phyloP scores from a whole-genome alignment of 225 moss, liverwort and hornwort species.

The Straminergon stramineum region DNA sequence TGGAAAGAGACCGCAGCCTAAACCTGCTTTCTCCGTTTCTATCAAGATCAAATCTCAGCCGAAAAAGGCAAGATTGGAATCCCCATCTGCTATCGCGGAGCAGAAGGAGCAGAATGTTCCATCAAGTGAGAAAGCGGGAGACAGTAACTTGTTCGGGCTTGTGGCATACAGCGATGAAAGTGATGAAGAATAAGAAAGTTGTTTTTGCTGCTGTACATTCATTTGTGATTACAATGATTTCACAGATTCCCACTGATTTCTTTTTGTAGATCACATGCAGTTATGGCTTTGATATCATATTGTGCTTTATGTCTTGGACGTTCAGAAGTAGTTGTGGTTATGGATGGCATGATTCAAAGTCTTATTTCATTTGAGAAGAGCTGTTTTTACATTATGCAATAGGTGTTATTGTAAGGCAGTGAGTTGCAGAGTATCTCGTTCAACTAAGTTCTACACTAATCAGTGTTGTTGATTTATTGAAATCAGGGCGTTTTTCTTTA shows the following conservation, averaged over 20 bases:
- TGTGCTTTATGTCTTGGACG: neutral
- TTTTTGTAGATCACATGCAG: neutral
- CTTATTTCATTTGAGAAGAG: neutral
- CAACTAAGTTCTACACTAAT: neutral
- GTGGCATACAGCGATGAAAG: slow-evolving; percentile 63
- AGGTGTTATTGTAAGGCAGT: neutral
- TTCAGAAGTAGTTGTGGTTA: neutral
- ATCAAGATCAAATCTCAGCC: slow-evolving; percentile 74
- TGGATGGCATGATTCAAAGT: neutral
- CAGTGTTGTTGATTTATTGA: neutral
- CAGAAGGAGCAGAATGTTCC: neutral
- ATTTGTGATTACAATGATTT: neutral
- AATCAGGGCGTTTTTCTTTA: neutral
- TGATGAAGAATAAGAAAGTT: slow-evolving; percentile 24
- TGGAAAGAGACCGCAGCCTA: slow-evolving; percentile 45
- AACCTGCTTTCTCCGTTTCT: slow-evolving; percentile 38
- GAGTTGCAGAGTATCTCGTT: neutral
- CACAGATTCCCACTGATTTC: neutral
- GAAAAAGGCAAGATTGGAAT: slow-evolving; percentile 51
- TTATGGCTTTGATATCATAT: neutral
- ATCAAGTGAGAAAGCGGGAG: neutral
- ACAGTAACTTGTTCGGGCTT: slow-evolving; percentile 26
- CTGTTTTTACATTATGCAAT: neutral
- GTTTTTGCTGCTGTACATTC: neutral
- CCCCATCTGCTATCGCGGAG: neutral